Evolutionary conservation across 495 filamentous ascomycete genomes (phyloP).

Genomic region (Lophiostoma macrostomum): DNA sequence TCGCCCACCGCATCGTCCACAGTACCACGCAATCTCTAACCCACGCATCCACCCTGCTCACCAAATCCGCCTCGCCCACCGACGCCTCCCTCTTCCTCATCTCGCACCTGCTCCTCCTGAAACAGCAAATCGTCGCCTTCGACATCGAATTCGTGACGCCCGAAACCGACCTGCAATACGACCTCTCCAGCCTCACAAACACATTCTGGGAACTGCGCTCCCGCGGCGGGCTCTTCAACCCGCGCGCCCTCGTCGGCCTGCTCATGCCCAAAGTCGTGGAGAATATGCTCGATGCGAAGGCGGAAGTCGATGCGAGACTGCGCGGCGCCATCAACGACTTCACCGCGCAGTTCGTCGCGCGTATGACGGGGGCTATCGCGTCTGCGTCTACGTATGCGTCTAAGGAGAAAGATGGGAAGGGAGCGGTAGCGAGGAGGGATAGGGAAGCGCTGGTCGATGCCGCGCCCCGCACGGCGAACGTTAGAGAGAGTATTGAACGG

Average conservation of each 20-base stretch:
- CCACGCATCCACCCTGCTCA: constrained; percentile 49
- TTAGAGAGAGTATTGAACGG: constrained; percentile 47
- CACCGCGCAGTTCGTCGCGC: constrained; percentile 56
- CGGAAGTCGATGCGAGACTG: constrained; percentile 73
- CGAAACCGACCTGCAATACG: constrained; percentile 63
- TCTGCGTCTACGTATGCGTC: too few species aligned
- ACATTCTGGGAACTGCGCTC: constrained; percentile 74
- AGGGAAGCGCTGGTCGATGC: constrained; percentile 42
- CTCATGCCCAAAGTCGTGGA: constrained; percentile 35
- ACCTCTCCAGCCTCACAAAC: constrained; percentile 76
- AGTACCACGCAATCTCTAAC: constrained; percentile 67
- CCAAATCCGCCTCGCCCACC: constrained; percentile 43
- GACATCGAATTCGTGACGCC: constrained; percentile 78
- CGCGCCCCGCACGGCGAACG: constrained; percentile 37
- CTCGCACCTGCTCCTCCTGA: constrained; percentile 85
- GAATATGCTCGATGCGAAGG: constrained; percentile 55
- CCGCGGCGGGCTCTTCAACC: constrained; percentile 68
- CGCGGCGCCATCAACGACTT: constrained; percentile 78
- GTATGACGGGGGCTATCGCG: constrained; percentile 56
- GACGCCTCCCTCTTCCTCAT: constrained; percentile 85
- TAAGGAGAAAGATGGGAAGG: too few species aligned
- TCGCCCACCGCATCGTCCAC: constrained; percentile 75
- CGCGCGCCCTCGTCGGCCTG: constrained; percentile 53
- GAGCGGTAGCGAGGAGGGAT: too few species aligned
- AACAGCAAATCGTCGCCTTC: constrained; percentile 86